Percentiles rank a stretch among this genome's conserved stretches.
Evolutionary conservation across 176 grass and related monocot genomes (phyloP).

Genomic region (Hyparrhenia diplandra): DNA sequence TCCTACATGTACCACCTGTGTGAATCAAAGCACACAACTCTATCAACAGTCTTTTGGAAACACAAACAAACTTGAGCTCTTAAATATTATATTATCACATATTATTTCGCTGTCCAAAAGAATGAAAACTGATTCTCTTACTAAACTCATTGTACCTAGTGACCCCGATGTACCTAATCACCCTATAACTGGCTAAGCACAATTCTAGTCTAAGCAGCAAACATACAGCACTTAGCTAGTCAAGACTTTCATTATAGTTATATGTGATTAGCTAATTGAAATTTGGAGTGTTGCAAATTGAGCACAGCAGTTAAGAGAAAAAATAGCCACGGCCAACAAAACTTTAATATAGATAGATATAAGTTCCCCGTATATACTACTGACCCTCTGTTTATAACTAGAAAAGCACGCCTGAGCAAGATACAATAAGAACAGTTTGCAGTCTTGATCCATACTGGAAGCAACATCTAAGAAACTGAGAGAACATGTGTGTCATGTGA

Average conservation of each 20-base stretch:
- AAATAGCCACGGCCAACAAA: slow-evolving; percentile 14
- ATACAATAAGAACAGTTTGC: slow-evolving; percentile 38
- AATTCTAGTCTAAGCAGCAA: slow-evolving; percentile 22
- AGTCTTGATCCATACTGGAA: slow-evolving; percentile 24
- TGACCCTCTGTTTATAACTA: slow-evolving; percentile 9
- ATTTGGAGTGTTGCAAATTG: slow-evolving; percentile 13
- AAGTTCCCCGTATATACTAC: slow-evolving; percentile 14
- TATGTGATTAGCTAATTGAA: slow-evolving; percentile 24
- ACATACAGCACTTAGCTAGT: background rate
- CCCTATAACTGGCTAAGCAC: background rate
- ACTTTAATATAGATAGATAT: background rate
- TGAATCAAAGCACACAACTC: too few relatives aligned
- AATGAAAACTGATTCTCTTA: background rate
- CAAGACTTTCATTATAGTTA: slow-evolving; percentile 7
- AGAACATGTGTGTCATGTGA: slow-evolving; percentile 39
- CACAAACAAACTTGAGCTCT: background rate
- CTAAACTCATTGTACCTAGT: background rate
- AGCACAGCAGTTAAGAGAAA: slow-evolving; percentile 3
- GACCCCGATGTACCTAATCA: background rate
- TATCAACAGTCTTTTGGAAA: background rate
- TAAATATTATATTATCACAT: slow-evolving; percentile 2
- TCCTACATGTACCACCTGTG: too few relatives aligned
- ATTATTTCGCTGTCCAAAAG: background rate
- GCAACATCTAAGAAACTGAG: slow-evolving; percentile 19
- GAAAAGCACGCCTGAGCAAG: background rate